Percentiles rank a stretch among this genome's conserved stretches.
Evolutionary conservation across 2,329 filamentous ascomycete genomes (phyloP).

Genomic region (Aureobasidium sp.): DNA sequence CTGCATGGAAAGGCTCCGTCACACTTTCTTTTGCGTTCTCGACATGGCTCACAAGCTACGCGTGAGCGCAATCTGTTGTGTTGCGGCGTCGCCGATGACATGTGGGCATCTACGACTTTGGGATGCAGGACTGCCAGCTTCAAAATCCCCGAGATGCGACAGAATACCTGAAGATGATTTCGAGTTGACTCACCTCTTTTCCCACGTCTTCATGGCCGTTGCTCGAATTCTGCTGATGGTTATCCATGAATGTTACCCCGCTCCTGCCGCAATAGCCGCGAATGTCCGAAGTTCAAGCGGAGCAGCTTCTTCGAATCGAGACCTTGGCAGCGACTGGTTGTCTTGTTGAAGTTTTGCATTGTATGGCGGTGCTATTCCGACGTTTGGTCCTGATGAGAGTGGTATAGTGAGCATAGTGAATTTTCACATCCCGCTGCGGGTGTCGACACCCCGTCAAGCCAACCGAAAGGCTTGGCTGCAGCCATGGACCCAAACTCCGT

Average conservation of each 20-base stretch:
- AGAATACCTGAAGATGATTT: background rate
- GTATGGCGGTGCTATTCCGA: background rate
- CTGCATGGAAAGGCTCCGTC: constrained; percentile 48
- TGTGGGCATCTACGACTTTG: background rate
- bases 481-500: background rate
- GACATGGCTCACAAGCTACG: constrained; percentile 40
- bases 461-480: background rate
- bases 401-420: background rate
- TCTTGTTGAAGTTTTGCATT: too few relatives aligned
- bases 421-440: background rate
- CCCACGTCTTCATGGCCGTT: background rate
- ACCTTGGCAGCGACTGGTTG: background rate
- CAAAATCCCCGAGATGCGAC: background rate
- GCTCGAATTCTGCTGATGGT: background rate
- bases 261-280: background rate
- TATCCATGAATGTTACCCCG: background rate
- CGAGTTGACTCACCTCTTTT: background rate
- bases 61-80: constrained; percentile 8
- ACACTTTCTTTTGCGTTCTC: constrained; percentile 51
- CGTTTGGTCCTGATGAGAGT: background rate
- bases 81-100: background rate
- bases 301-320: background rate
- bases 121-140: too few relatives aligned
- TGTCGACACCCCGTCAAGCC: background rate
- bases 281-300: background rate